Conservation (phyloP, 164 flowering plant species). For the Cinnamomum chago region DNA sequence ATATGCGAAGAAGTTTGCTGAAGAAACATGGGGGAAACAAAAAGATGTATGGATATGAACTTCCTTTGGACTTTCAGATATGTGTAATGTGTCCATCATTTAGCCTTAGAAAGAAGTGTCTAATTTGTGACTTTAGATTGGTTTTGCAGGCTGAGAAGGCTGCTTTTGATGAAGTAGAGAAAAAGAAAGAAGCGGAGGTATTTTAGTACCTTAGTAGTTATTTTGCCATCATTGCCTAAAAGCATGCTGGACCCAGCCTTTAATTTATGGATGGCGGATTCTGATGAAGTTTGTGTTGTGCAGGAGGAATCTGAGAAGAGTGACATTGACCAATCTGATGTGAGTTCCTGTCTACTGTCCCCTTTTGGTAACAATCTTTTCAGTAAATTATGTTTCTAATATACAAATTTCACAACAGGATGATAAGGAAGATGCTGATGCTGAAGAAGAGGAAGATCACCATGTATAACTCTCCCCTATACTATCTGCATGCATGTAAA, state of each 20-base stretch:
- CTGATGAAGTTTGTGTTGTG: not conserved
- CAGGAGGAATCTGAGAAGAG: slow-evolving; percentile 18
- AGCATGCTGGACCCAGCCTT: not conserved
- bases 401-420: slow-evolving; percentile 7
- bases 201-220: not conserved
- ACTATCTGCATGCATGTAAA: not conserved
- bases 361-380: not conserved
- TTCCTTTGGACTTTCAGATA: not conserved
- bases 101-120: not conserved
- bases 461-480: slow-evolving; percentile 12
- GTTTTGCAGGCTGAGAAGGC: slow-evolving; percentile 46
- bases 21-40: slow-evolving; percentile 48
- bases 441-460: slow-evolving; percentile 6
- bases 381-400: not conserved
- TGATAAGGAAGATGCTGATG: slow-evolving; percentile 10
- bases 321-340: slow-evolving; percentile 16
- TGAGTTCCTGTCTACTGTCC: not conserved
- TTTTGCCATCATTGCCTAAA: not conserved
- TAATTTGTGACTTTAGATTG: not conserved
- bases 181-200: slow-evolving; percentile 55
- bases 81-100: too few relatives aligned
- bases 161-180: slow-evolving; percentile 63
- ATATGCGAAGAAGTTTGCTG: slow-evolving; percentile 63
- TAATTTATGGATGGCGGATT: too few relatives aligned
- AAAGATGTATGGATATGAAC: slow-evolving; percentile 26